Evolutionary conservation across 1,284 basidiomycete species (phyloP).

Genomic region (Grifola frondosa): DNA sequence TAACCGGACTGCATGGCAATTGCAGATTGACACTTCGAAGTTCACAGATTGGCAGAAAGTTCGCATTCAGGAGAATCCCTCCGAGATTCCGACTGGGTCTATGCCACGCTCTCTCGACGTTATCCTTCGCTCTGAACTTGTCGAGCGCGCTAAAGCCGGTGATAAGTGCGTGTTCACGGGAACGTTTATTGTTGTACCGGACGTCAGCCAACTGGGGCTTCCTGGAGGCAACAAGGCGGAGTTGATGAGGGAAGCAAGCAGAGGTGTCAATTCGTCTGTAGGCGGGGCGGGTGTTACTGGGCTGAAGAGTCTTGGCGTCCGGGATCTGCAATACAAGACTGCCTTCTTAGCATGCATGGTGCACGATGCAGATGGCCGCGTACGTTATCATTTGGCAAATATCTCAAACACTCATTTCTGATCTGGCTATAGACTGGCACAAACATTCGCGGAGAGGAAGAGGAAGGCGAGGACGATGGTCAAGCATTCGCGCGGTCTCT

Average conservation of each 20-base stretch:
- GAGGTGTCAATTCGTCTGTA: conserved; percentile 62
- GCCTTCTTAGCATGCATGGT: conserved; percentile 99
- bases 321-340: conserved; percentile 97
- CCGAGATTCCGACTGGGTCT: conserved; percentile 97
- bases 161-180: conserved; percentile 99
- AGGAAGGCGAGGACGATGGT: conserved; percentile 73
- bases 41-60: conserved; percentile 99
- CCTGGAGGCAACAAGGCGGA: conserved; percentile 93
- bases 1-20: conserved; percentile 88
- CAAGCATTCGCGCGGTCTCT: conserved; percentile 85
- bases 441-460: conserved; percentile 86
- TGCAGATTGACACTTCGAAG: conserved; percentile 95
- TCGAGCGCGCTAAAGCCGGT: conserved; percentile 97
- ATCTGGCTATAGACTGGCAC: conserved; percentile 58
- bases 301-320: conserved; percentile 90
- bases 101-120: conserved; percentile 98
- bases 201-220: conserved; percentile 94
- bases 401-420: not conserved
- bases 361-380: conserved; percentile 83
- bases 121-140: conserved; percentile 91
- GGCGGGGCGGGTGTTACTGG: conserved; percentile 91
- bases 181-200: conserved; percentile 97
- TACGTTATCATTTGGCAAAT: conserved; percentile 38
- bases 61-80: conserved; percentile 97
- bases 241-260: conserved; percentile 84